Evolutionary conservation across 2,329 filamentous ascomycete species (phyloP).

Genomic region (Aspergillus pseudoglaucus): DNA sequence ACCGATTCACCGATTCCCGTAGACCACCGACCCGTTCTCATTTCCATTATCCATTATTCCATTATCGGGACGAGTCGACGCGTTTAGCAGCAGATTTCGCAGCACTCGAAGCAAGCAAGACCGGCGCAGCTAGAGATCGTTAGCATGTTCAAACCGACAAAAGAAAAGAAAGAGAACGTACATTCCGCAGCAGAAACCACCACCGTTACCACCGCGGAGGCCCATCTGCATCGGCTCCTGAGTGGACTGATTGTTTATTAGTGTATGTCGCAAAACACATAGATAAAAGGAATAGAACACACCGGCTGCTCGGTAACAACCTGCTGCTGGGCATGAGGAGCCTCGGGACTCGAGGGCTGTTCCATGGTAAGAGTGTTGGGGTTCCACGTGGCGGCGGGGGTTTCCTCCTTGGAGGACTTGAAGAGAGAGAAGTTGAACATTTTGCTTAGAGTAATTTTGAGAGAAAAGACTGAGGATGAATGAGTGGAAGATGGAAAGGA

Average conservation of each 20-base stretch:
- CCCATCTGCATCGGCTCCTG: slow-evolving; percentile 23
- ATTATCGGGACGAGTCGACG: neutral
- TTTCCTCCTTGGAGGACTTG: slow-evolving; percentile 24
- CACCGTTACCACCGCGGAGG: slow-evolving; percentile 25
- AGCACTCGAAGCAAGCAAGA: slow-evolving; percentile 29
- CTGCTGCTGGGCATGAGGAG: slow-evolving; percentile 19
- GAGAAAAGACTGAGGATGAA: neutral
- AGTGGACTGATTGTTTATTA: slow-evolving; percentile 10
- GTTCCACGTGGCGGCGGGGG: slow-evolving; percentile 19
- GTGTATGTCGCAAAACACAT: neutral
- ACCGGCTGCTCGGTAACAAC: slow-evolving; percentile 26
- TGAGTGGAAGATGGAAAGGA: too few relatives aligned
- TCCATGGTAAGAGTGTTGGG: slow-evolving; percentile 27
- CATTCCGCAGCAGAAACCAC: slow-evolving; percentile 30
- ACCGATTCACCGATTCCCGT: neutral
- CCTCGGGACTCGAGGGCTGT: slow-evolving; percentile 25
- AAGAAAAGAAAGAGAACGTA: slow-evolving; percentile 10
- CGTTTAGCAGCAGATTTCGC: slow-evolving; percentile 28
- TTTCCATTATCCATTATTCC: neutral
- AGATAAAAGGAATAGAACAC: slow-evolving; percentile 4
- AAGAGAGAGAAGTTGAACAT: slow-evolving; percentile 29
- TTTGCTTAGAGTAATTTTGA: slow-evolving; percentile 1
- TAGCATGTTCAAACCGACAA: neutral
- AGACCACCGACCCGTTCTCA: neutral
- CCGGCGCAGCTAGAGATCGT: slow-evolving; percentile 23